Conservation (phyloP, 2,329 filamentous ascomycete species). For the Daldinia eschscholtzii region DNA sequence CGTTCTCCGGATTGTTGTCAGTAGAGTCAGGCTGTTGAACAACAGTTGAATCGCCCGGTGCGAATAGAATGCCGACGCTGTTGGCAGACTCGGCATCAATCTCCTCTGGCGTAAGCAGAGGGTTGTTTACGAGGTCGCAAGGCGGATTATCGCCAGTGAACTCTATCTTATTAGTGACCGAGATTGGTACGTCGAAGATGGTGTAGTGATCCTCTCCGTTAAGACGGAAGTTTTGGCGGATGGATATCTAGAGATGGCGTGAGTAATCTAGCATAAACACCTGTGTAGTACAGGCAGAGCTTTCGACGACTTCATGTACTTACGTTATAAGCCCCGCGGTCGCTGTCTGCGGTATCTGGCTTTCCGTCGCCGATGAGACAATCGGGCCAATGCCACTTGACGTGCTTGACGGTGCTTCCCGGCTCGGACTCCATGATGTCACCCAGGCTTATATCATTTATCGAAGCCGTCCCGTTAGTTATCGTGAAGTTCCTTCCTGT, state of each 20-base stretch:
- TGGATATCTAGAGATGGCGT: conserved; percentile 66
- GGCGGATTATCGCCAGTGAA: conserved; percentile 57
- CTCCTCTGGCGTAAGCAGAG: conserved; percentile 61
- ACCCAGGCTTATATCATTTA: conserved; percentile 66
- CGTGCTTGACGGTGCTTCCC: conserved; percentile 78
- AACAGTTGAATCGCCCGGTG: conserved; percentile 63
- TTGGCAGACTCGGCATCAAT: conserved; percentile 60
- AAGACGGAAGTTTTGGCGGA: conserved; percentile 76
- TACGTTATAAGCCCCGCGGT: conserved; percentile 73
- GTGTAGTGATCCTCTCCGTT: conserved; percentile 75
- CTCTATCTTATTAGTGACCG: conserved; percentile 74
- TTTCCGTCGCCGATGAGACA: conserved; percentile 74
- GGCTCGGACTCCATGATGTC: conserved; percentile 74
- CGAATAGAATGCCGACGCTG: conserved; percentile 62
- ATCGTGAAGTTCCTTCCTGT: conserved; percentile 76
- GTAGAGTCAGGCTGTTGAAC: conserved; percentile 58
- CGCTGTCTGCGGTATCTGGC: conserved; percentile 59
- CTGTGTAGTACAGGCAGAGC: neutral
- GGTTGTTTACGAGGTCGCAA: conserved; percentile 66
- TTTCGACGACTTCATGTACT: conserved; percentile 39
- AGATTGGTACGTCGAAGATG: conserved; percentile 77
- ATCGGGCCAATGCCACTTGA: conserved; percentile 78
- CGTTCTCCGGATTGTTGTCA: conserved; percentile 48
- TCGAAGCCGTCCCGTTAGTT: conserved; percentile 69
- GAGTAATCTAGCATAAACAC: conserved; percentile 2